phyloP scores from a whole-genome alignment of 768 basidiomycete genomes.

The Neoboletus subvelutipes region DNA sequence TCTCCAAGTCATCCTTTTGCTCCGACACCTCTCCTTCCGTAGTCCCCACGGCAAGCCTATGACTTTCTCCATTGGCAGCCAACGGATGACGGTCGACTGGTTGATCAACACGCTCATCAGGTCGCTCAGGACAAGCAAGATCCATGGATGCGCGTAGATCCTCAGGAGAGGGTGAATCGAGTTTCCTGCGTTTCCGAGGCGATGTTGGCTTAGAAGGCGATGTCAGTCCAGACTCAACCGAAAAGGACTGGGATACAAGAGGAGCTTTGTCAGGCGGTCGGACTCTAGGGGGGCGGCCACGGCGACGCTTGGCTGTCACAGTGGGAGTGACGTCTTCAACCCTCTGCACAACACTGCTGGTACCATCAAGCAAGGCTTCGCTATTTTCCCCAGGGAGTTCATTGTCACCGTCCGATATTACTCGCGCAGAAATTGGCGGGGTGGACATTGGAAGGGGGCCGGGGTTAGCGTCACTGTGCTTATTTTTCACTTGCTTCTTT shows the following conservation, averaged over 20 bases:
- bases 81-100: not conserved
- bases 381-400: slow-evolving; percentile 6
- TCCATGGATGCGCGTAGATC: slow-evolving; percentile 21
- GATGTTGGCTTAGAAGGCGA: slow-evolving; percentile 23
- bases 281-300: slow-evolving; percentile 33
- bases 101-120: slow-evolving; percentile 9
- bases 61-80: slow-evolving; percentile 17
- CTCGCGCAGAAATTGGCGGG: slow-evolving; percentile 21
- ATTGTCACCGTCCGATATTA: slow-evolving; percentile 12
- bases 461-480: slow-evolving; percentile 13
- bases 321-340: slow-evolving; percentile 5
- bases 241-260: not conserved
- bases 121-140: not conserved
- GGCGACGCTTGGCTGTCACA: slow-evolving; percentile 32
- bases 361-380: slow-evolving; percentile 9
- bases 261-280: slow-evolving; percentile 13
- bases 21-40: slow-evolving; percentile 1
- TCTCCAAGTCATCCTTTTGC: not conserved
- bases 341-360: not conserved
- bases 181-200: slow-evolving; percentile 46
- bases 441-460: slow-evolving; percentile 20
- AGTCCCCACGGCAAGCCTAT: not conserved
- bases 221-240: slow-evolving; percentile 8
- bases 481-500: slow-evolving; percentile 18
- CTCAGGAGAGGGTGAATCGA: slow-evolving; percentile 35